These are phyloP conservation scores for Veloporphyrellus conicus DNA, from an alignment of 1,284 basidiomycete species.

Conservation along the genomic window DNA sequence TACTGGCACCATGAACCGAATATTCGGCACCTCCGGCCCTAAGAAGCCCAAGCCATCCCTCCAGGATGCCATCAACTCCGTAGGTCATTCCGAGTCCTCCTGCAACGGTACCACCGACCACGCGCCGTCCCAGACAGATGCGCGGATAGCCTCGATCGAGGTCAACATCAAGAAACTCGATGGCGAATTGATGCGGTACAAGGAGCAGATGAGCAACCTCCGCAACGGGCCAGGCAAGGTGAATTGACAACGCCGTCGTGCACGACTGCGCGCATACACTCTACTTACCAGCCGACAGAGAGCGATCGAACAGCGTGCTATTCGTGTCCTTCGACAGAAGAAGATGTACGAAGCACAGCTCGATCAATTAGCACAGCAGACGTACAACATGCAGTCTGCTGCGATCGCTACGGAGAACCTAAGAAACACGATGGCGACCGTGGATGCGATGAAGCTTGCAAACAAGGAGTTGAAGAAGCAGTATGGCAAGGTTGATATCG, in stretches of 20 bases:
- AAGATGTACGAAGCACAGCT: constrained; percentile 94
- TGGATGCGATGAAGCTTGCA: constrained; percentile 95
- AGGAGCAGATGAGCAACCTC: constrained; percentile 95
- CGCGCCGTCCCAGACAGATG: constrained; percentile 66
- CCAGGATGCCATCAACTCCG: constrained; percentile 87
- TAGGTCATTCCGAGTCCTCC: constrained; percentile 38
- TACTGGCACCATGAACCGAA: constrained; percentile 70
- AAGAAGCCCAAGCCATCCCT: constrained; percentile 87
- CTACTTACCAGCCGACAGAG: constrained; percentile 42
- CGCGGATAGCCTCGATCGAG: constrained; percentile 85
- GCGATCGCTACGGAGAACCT: constrained; percentile 95
- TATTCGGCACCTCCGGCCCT: constrained; percentile 72
- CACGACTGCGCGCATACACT: neutral
- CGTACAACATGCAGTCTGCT: constrained; percentile 99
- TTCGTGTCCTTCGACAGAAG: constrained; percentile 93
- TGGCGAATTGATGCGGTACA: constrained; percentile 87
- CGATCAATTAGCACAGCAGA: constrained; percentile 88
- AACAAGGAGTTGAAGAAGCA: constrained; percentile 97
- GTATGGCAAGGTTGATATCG: constrained; percentile 96
- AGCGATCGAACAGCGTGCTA: constrained; percentile 92
- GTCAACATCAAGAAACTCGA: constrained; percentile 98
- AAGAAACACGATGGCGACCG: constrained; percentile 99
- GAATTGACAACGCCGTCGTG: constrained; percentile 1
- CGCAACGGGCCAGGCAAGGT: constrained; percentile 95
- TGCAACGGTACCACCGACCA: constrained; percentile 12